Evolutionary conservation across 441 rosid genomes (phyloP).

Genomic region (Pelargonium citronellum): DNA sequence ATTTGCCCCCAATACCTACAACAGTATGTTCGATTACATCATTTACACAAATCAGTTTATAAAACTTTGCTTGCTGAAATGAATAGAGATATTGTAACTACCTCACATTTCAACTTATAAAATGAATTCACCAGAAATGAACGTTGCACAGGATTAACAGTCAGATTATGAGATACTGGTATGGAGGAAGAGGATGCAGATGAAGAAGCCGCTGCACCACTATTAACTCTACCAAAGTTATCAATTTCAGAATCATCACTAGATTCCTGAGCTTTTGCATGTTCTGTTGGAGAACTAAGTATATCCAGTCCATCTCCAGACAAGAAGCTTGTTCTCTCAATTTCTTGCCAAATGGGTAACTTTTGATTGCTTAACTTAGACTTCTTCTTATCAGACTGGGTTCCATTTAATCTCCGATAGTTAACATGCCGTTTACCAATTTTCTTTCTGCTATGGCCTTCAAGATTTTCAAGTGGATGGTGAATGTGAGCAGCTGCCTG

Average conservation of each 20-base stretch:
- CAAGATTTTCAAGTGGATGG: constrained; percentile 93
- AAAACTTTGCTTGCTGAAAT: constrained; percentile 19
- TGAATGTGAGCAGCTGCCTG: constrained; percentile 65
- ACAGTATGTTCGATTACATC: constrained; percentile 28
- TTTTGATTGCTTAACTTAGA: constrained; percentile 46
- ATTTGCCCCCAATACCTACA: constrained; percentile 97
- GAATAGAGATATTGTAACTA: constrained; percentile 31
- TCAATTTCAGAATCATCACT: constrained; percentile 69
- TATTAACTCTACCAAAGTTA: constrained; percentile 50
- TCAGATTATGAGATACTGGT: constrained; percentile 39
- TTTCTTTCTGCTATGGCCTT: constrained; percentile 39
- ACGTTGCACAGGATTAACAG: constrained; percentile 40
- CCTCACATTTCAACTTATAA: constrained; percentile 93
- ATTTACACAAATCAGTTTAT: constrained; percentile 16
- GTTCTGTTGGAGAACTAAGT: constrained; percentile 39
- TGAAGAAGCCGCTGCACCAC: constrained; percentile 72
- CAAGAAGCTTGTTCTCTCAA: constrained; percentile 73
- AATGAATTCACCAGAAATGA: constrained; percentile 70
- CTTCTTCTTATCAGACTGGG: constrained; percentile 65
- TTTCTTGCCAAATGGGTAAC: constrained; percentile 63
- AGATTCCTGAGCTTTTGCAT: constrained; percentile 39
- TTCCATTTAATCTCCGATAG: constrained; percentile 38
- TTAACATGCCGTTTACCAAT: constrained; percentile 46
- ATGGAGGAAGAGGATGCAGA: constrained; percentile 42
- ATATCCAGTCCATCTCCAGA: constrained; percentile 84